A percentile compares a stretch with the other conserved stretches of the same genome.
These are phyloP conservation scores for Aspergillus flavus DNA, from an alignment of 2,329 filamentous ascomycete genomes.

Conservation along the genomic window DNA sequence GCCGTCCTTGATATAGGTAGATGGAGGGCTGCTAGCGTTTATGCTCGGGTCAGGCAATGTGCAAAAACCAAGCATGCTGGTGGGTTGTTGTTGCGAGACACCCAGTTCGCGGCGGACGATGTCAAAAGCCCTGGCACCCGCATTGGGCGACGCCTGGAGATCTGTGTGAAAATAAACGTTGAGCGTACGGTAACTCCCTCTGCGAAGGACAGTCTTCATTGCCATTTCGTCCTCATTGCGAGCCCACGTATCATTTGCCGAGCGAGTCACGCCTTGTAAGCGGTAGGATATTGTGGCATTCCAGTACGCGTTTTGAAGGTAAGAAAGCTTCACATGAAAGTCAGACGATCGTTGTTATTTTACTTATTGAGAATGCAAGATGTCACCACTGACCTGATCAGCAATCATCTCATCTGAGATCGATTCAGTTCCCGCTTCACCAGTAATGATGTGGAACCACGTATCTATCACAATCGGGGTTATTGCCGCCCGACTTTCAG, in stretches of 20 bases:
- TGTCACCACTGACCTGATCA: slow-evolving; percentile 33
- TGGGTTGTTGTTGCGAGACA: slow-evolving; percentile 19
- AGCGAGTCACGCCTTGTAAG: slow-evolving; percentile 53
- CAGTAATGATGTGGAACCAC: slow-evolving; percentile 48
- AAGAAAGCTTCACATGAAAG: slow-evolving; percentile 29
- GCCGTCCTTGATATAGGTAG: slow-evolving; percentile 54
- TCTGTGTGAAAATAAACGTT: slow-evolving; percentile 65
- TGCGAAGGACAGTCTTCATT: slow-evolving; percentile 58
- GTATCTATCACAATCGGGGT: slow-evolving; percentile 41
- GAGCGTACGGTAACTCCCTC: slow-evolving; percentile 56
- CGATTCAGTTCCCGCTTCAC: slow-evolving; percentile 27
- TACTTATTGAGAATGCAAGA: background rate
- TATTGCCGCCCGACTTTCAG: slow-evolving; percentile 23
- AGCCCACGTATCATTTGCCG: slow-evolving; percentile 59
- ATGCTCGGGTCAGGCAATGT: slow-evolving; percentile 50
- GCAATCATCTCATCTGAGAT: slow-evolving; percentile 39
- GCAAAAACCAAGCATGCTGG: slow-evolving; percentile 57
- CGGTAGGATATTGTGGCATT: slow-evolving; percentile 53
- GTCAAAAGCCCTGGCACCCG: slow-evolving; percentile 24
- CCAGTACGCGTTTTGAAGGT: slow-evolving; percentile 51
- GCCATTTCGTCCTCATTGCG: slow-evolving; percentile 49
- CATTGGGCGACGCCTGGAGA: slow-evolving; percentile 38
- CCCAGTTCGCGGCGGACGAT: slow-evolving; percentile 29
- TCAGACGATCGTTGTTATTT: background rate
- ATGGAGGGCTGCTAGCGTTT: slow-evolving; percentile 38